phyloP scores from a whole-genome alignment of 1,284 basidiomycete species.

The Moesziomyces parantarcticus region DNA sequence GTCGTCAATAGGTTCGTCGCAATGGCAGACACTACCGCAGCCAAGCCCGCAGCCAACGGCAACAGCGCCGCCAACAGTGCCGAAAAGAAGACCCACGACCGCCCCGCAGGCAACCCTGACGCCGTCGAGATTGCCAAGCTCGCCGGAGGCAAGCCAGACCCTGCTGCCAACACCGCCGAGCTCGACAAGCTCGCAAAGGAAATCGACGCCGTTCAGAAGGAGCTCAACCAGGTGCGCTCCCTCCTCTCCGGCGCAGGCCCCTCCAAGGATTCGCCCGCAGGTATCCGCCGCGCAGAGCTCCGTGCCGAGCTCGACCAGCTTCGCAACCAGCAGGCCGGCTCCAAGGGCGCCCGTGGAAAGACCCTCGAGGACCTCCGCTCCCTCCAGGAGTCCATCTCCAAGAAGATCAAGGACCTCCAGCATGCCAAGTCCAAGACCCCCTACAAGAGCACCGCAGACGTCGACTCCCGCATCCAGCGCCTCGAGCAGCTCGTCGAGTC shows the following conservation, averaged over 20 bases:
- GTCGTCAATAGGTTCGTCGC: slow-evolving; percentile 8
- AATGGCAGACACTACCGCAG: slow-evolving; percentile 40
- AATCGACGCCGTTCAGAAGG: slow-evolving; percentile 59
- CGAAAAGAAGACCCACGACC: slow-evolving; percentile 31
- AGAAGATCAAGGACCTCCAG: slow-evolving; percentile 93
- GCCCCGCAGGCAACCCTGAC: slow-evolving; percentile 44
- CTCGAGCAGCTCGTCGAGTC: slow-evolving; percentile 87
- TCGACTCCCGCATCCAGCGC: slow-evolving; percentile 82
- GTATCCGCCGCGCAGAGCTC: slow-evolving; percentile 80
- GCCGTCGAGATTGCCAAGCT: slow-evolving; percentile 63
- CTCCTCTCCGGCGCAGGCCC: slow-evolving; percentile 69
- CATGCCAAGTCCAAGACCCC: slow-evolving; percentile 81
- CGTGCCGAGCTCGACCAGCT: slow-evolving; percentile 84
- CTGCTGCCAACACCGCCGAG: slow-evolving; percentile 57
- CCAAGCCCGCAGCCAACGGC: slow-evolving; percentile 8
- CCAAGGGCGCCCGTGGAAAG: slow-evolving; percentile 81
- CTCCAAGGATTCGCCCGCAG: slow-evolving; percentile 69
- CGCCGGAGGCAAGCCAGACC: slow-evolving; percentile 64
- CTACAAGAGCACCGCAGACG: slow-evolving; percentile 87
- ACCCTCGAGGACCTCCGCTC: slow-evolving; percentile 84
- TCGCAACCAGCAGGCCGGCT: slow-evolving; percentile 81
- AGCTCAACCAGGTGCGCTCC: slow-evolving; percentile 76
- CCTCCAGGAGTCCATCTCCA: slow-evolving; percentile 81
- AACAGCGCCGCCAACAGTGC: slow-evolving; percentile 14
- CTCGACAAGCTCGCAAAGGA: slow-evolving; percentile 62